Evolutionary conservation across 1,284 basidiomycete genomes (phyloP), one percentile per base, ranked within the genome.

Genomic region (Fomitopsis schrenkii): DNA sequence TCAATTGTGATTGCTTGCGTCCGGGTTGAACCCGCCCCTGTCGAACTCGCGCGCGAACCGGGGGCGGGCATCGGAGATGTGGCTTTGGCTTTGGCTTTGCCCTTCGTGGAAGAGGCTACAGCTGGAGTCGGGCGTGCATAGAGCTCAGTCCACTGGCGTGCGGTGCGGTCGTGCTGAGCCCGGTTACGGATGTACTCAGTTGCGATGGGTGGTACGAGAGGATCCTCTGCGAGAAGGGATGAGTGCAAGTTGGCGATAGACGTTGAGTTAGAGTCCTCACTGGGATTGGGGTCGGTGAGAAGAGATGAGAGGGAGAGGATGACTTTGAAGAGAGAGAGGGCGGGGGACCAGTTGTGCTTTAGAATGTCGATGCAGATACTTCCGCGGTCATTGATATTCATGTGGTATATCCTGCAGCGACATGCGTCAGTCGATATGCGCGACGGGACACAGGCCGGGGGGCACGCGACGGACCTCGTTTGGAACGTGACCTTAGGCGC

Each of bases 301-400:
- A 96, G 83, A 0, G 92, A 94, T 0, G 91, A 94, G 5, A 96
- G 82, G 17, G 92, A 94, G 15, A 95, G 83, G 74, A 96, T 87
- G 70, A 95, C 91, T 79, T 96, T 96, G 81, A 93, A 95, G 45
- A 96, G 79, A 1, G 93, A 95, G 36, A 96, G 77, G 0, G 94
- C 94, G 2, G 94, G 94, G 0, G 93, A 94, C 94, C 94, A 96
- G 67, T 92, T 91, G 68, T 86, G 83, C 76, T 96, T 95, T 63
- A 95, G 82, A 54, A 95, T 91, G 74, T 95, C 88, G 65, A 90
- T 89, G 69, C 89, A 91, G 57, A 91, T 85, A 65, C 79, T 81
- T 50, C 88, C 88, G 56, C 83, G 82, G 58, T 90, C 87, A 59
- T 89, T 89, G 61, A 96, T 92, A 71, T 96, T 96, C 90, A 95